Evolutionary conservation across 2,329 filamentous ascomycete genomes (phyloP).

Genomic region (Fusarium fujikuroi): DNA sequence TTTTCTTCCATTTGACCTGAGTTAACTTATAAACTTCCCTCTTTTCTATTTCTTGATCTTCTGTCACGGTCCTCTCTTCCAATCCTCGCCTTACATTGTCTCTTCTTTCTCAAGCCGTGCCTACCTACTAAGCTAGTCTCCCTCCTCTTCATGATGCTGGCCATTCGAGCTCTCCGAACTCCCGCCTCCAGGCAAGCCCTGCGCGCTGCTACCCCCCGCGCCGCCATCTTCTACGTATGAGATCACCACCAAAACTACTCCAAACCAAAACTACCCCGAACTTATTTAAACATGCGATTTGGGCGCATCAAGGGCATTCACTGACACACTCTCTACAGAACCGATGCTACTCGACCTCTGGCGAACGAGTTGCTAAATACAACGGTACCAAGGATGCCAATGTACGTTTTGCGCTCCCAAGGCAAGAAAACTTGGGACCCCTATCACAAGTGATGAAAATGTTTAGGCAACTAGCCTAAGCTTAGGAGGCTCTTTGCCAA

Average conservation of each 20-base stretch:
- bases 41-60: slow-evolving; percentile 29
- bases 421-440: no score
- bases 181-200: slow-evolving; percentile 83
- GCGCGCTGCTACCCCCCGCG: slow-evolving; percentile 72
- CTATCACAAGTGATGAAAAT: no score
- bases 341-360: slow-evolving; percentile 72
- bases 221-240: slow-evolving; percentile 55
- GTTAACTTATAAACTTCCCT: slow-evolving; percentile 13
- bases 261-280: slow-evolving; percentile 22
- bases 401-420: slow-evolving; percentile 65
- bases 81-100: slow-evolving; percentile 32
- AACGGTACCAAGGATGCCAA: slow-evolving; percentile 88
- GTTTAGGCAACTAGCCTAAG: no score
- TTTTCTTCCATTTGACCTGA: slow-evolving; percentile 20
- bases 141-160: slow-evolving; percentile 75
- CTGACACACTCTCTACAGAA: slow-evolving; percentile 51
- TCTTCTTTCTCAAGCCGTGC: slow-evolving; percentile 32
- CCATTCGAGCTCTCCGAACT: slow-evolving; percentile 79
- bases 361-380: slow-evolving; percentile 89
- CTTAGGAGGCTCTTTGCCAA: no score
- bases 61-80: slow-evolving; percentile 28
- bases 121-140: slow-evolving; percentile 6
- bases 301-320: slow-evolving; percentile 32
- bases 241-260: slow-evolving; percentile 33
- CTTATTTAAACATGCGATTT: neutral